A percentile compares a stretch with the other conserved stretches of the same genome.
These are phyloP conservation scores for Leishmania mexicana DNA, from an alignment of 208 protist species.

Conservation along the genomic window DNA sequence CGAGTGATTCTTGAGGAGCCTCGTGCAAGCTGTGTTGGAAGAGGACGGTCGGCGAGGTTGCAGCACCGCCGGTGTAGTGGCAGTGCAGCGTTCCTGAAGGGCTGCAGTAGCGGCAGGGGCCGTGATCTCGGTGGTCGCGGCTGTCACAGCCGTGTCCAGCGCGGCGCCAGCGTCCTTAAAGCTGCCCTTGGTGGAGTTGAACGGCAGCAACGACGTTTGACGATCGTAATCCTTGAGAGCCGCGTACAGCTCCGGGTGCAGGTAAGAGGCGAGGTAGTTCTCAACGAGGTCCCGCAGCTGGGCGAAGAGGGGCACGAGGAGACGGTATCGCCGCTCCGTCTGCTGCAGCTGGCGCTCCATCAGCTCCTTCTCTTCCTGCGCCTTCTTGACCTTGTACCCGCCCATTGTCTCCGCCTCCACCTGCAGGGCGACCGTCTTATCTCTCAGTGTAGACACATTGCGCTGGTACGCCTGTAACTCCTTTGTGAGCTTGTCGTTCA, in stretches of 20 bases:
- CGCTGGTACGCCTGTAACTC: slow-evolving; percentile 61
- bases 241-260: slow-evolving; percentile 43
- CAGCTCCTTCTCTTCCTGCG: slow-evolving; percentile 80
- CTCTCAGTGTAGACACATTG: slow-evolving; percentile 56
- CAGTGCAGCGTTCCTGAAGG: background rate
- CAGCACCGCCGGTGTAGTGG: slow-evolving; percentile 16
- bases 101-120: slow-evolving; percentile 2
- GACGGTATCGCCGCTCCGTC: slow-evolving; percentile 54
- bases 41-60: slow-evolving; percentile 15
- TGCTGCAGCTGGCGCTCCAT: slow-evolving; percentile 59
- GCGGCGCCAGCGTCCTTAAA: background rate
- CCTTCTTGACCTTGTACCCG: slow-evolving; percentile 67
- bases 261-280: slow-evolving; percentile 34
- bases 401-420: slow-evolving; percentile 78
- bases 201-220: slow-evolving; percentile 26
- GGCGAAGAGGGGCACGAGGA: slow-evolving; percentile 61
- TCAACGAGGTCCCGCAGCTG: slow-evolving; percentile 73
- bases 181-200: background rate
- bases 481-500: slow-evolving; percentile 67
- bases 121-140: background rate
- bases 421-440: slow-evolving; percentile 69
- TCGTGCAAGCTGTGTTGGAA: background rate
- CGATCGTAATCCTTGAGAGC: slow-evolving; percentile 66
- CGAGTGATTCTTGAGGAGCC: slow-evolving; percentile 9
- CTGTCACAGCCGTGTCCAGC: background rate